Base-by-base conservation (phyloP, 805 yeast genomes). In the Candida gorgasii region DNA sequence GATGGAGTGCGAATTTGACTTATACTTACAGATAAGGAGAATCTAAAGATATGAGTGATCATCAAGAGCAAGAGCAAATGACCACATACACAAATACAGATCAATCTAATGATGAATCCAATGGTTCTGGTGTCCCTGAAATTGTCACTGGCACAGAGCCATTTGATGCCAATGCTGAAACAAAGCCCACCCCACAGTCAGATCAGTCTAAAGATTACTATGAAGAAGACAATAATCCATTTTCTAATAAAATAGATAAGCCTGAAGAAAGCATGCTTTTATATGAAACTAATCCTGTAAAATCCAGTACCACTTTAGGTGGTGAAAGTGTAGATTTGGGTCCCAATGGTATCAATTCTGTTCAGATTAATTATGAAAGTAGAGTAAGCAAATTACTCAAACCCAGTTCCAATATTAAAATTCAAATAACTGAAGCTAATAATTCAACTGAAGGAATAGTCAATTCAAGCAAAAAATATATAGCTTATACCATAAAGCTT, bases 391-490 rank as follows among this genome's bases (percentile, higher is more conserved):
- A 59, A 45, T 50, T 70, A n/a, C 55, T 70, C 36, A 53, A 53
- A 29, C 64, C 70, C 0, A 53, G 50, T 9, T 48, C 55, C 12
- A 53, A 57, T 12, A 59, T 63, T 28, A 57, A 50, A 24, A 51
- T 69, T 15, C 65, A 71, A 39, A 89, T 92, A 27, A 66, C 75
- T 0, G 96, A 88, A 50, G 97, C 97, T 0, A 88, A 89, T 4
- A 89, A 87, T 58, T 84, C 87, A 40, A 83, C 78, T 46, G 97
- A 92, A 53, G 89, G 90, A 8, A 50, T 66, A 69, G 75, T 81
- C 27, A 76, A 86, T 48, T 80, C 89, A 2, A 63, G 59, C 59
- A 69, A 68, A 56, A 69, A 67, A 44, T 92, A 84, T 52, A 81
- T 92, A 18, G 88, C 89, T 0, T 92, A 93, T 59, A 83, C 95